Evolutionary conservation across 352 stramenopile species (phyloP).

Genomic region (Salisapilia sapeloensis): DNA sequence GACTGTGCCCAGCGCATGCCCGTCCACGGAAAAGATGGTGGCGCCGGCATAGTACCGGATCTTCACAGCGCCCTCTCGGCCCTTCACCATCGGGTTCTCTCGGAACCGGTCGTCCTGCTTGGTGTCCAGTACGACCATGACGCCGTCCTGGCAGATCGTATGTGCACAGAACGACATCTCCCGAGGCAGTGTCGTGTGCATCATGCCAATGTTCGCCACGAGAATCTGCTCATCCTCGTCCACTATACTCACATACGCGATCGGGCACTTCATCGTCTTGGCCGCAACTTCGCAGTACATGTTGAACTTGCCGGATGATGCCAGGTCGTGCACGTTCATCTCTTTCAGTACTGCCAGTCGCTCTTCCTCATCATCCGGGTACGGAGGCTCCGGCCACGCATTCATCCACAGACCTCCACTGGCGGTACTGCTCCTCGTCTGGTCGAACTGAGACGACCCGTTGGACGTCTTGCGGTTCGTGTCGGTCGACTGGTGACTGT

Average conservation of each 20-base stretch:
- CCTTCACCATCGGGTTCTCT: conserved; percentile 79
- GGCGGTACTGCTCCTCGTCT: conserved; percentile 28
- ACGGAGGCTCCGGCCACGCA: conserved; percentile 65
- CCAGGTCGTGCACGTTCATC: conserved; percentile 63
- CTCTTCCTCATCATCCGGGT: conserved; percentile 63
- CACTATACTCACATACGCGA: conserved; percentile 76
- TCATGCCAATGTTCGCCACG: conserved; percentile 75
- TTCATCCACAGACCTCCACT: conserved; percentile 60
- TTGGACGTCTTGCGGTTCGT: conserved; percentile 44
- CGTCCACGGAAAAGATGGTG: conserved; percentile 66
- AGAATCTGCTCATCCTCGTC: conserved; percentile 72
- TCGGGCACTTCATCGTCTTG: conserved; percentile 81
- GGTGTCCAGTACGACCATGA: conserved; percentile 71
- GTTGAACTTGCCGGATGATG: conserved; percentile 66
- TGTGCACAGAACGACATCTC: conserved; percentile 77
- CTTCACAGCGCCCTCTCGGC: conserved; percentile 66
- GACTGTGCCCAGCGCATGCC: conserved; percentile 66
- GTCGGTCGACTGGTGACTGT: conserved; percentile 4
- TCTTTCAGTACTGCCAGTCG: conserved; percentile 51
- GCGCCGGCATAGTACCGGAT: conserved; percentile 78
- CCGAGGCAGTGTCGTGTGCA: conserved; percentile 53
- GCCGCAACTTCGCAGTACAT: conserved; percentile 76
- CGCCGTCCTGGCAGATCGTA: conserved; percentile 65
- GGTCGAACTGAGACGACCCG: conserved; percentile 19
- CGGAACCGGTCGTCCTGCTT: conserved; percentile 75